phyloP scores from a whole-genome alignment of 495 filamentous ascomycete genomes.

The Talaromyces wortmannii region DNA sequence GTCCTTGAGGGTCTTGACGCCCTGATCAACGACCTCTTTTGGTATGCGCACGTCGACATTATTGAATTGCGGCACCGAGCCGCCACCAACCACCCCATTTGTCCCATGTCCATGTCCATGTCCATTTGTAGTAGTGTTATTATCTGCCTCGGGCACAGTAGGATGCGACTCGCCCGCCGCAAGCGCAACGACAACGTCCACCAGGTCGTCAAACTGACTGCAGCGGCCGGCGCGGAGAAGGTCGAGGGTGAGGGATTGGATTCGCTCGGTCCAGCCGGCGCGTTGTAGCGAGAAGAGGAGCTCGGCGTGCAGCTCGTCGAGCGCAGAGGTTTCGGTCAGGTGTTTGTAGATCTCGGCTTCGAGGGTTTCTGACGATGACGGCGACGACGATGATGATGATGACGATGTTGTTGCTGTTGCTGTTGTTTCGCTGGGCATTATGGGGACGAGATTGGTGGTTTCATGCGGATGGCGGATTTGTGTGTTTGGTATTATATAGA shows the following conservation, averaged over 20 bases:
- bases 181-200: conserved; percentile 36
- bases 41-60: conserved; percentile 37
- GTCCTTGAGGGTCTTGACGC: conserved; percentile 38
- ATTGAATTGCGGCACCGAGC: conserved; percentile 23
- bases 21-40: conserved; percentile 34
- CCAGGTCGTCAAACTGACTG: conserved; percentile 40
- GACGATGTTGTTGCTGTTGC: too few relatives aligned
- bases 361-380: conserved; percentile 23
- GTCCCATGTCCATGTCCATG: conserved; percentile 11
- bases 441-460: background rate
- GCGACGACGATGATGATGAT: conserved; percentile 6
- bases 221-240: conserved; percentile 40
- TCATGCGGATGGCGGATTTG: background rate
- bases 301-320: conserved; percentile 35
- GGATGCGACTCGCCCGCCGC: conserved; percentile 30
- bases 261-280: conserved; percentile 34
- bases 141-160: conserved; percentile 13
- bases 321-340: conserved; percentile 23
- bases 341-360: conserved; percentile 39
- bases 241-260: conserved; percentile 31
- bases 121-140: background rate
- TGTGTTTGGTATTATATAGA: background rate
- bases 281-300: conserved; percentile 37
- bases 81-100: conserved; percentile 12
- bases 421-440: conserved; percentile 4